These are phyloP conservation scores for Cryptosporidium muris DNA, from an alignment of 169 alveolate genomes.

Conservation along the genomic window DNA sequence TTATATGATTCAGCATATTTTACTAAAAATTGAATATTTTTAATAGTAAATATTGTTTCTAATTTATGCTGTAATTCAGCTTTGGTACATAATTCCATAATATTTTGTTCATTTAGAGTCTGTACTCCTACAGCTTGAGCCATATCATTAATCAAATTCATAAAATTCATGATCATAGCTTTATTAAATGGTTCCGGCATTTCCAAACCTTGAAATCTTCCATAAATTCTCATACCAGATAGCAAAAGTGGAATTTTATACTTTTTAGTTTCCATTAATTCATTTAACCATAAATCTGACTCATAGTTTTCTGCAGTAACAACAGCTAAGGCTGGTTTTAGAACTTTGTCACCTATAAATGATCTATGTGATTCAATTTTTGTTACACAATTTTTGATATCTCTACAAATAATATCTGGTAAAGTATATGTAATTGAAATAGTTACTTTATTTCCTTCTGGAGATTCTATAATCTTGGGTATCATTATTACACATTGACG, in stretches of 20 bases:
- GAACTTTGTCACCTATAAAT: constrained; percentile 48
- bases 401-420: constrained; percentile 1
- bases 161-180: constrained; percentile 3
- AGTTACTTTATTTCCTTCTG: background rate
- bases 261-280: background rate
- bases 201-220: constrained; percentile 52
- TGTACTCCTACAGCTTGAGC: background rate
- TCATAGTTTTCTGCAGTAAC: constrained; percentile 68
- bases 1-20: constrained; percentile 41
- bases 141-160: background rate
- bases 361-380: constrained; percentile 42
- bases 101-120: background rate
- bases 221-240: constrained; percentile 22
- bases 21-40: constrained; percentile 10
- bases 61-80: constrained; percentile 11
- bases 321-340: constrained; percentile 58
- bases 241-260: constrained; percentile 19
- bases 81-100: constrained; percentile 8
- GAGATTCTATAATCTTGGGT: constrained; percentile 6
- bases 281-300: constrained; percentile 21
- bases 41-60: constrained; percentile 4
- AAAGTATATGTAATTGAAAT: background rate
- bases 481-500: constrained; percentile 1
- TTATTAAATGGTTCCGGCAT: constrained; percentile 1
- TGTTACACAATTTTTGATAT: constrained; percentile 32